Evolutionary conservation across 2,329 filamentous ascomycete species (phyloP).

Genomic region (Colletotrichum tropicale): DNA sequence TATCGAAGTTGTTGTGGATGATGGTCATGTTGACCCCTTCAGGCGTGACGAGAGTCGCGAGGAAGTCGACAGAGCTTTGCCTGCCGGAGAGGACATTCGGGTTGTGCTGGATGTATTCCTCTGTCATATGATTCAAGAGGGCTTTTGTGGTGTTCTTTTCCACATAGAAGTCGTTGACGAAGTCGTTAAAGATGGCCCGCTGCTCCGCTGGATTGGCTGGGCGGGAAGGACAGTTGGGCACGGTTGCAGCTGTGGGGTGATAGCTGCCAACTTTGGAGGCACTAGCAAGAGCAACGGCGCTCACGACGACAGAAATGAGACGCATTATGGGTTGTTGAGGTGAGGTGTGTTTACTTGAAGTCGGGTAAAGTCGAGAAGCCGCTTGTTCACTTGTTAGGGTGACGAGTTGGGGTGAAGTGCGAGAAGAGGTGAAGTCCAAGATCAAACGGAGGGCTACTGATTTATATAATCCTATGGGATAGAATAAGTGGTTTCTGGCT

Average conservation of each 20-base stretch:
- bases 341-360: not conserved
- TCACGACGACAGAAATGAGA: not conserved
- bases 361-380: not conserved
- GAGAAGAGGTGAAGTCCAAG: not conserved
- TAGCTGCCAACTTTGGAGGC: not conserved
- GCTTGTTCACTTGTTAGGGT: not conserved
- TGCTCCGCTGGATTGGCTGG: not conserved
- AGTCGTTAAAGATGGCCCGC: not conserved
- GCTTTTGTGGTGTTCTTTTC: not conserved
- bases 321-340: not conserved
- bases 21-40: not conserved
- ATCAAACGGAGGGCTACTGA: not conserved
- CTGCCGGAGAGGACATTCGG: not conserved
- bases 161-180: not conserved
- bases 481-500: fast-evolving
- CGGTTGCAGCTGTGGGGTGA: not conserved
- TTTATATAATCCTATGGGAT: not conserved
- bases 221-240: not conserved
- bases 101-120: slow-evolving; percentile 16
- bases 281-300: not conserved
- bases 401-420: not conserved
- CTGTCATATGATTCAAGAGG: not conserved
- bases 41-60: not conserved
- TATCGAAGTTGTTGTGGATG: not conserved
- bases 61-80: not conserved